Percentiles rank a stretch among this genome's conserved stretches.
Evolutionary conservation across 805 yeast species (phyloP).

Genomic region (Danielia oregonensis): DNA sequence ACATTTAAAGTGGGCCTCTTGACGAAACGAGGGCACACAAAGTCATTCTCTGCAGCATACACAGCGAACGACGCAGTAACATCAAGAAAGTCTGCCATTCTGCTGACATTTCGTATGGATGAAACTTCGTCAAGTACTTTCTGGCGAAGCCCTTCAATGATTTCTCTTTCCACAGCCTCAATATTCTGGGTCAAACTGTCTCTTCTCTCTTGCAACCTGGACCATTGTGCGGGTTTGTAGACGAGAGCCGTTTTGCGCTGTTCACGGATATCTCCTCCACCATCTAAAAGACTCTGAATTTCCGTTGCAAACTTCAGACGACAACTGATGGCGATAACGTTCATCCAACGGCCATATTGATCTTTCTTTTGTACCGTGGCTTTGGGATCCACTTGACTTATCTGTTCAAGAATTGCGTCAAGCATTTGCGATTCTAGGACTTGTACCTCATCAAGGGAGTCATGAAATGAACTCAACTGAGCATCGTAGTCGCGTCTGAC

Average conservation of each 20-base stretch:
- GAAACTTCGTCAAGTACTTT: conserved; percentile 43
- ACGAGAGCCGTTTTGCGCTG: conserved; percentile 42
- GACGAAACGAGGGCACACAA: conserved; percentile 64
- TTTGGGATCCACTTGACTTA: conserved; percentile 26
- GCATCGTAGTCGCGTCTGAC: conserved; percentile 33
- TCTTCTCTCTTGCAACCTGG: conserved; percentile 52
- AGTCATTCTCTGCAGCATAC: conserved; percentile 62
- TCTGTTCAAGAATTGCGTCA: conserved; percentile 15
- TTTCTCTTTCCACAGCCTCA: conserved; percentile 47
- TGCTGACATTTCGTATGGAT: conserved; percentile 48
- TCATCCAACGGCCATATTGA: conserved; percentile 27
- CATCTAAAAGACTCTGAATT: conserved; percentile 13
- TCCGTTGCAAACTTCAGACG: conserved; percentile 26
- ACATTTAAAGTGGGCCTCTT: conserved; percentile 39
- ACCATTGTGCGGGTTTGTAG: conserved; percentile 44
- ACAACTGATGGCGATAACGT: conserved; percentile 49
- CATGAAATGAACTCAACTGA: conserved; percentile 32
- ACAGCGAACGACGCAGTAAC: conserved; percentile 67
- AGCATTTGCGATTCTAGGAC: conserved; percentile 24
- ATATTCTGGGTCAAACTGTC: conserved; percentile 47
- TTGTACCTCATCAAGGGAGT: conserved; percentile 22
- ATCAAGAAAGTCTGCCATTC: conserved; percentile 64
- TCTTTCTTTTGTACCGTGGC: conserved; percentile 25
- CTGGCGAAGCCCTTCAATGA: conserved; percentile 47
- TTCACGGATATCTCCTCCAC: conserved; percentile 21